Percentiles rank a stretch among this genome's conserved stretches.
These are phyloP conservation scores for Peniophora sp. DNA, from an alignment of 1,284 basidiomycete species.

Conservation along the genomic window DNA sequence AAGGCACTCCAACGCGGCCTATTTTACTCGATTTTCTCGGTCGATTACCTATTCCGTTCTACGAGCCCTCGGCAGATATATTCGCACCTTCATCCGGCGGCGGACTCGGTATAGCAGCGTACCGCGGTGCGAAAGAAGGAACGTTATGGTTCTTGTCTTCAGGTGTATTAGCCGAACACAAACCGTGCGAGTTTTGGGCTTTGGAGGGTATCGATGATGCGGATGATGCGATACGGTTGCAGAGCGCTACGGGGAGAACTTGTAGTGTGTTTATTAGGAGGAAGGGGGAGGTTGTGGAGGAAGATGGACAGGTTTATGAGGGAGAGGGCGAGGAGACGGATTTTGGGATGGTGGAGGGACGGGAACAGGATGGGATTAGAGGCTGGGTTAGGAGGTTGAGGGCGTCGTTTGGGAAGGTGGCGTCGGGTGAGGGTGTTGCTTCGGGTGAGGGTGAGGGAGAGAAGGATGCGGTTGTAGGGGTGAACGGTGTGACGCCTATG, in stretches of 20 bases:
- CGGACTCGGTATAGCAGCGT: slow-evolving; percentile 56
- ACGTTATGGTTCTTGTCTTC: slow-evolving; percentile 62
- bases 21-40: slow-evolving; percentile 45
- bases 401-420: slow-evolving; percentile 45
- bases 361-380: slow-evolving; percentile 56
- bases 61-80: slow-evolving; percentile 40
- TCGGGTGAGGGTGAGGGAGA: slow-evolving; percentile 4
- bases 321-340: slow-evolving; percentile 46
- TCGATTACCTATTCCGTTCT: slow-evolving; percentile 33
- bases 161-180: slow-evolving; percentile 66
- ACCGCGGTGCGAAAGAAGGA: slow-evolving; percentile 60
- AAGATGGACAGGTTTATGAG: too few species aligned
- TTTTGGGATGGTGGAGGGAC: slow-evolving; percentile 64
- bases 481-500: too few species aligned
- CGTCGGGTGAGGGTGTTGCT: slow-evolving; percentile 3
- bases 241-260: slow-evolving; percentile 59
- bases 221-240: slow-evolving; percentile 48
- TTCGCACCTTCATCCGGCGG: slow-evolving; percentile 35
- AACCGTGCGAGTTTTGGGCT: slow-evolving; percentile 70
- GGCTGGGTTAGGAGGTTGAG: slow-evolving; percentile 54
- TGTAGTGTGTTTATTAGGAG: slow-evolving; percentile 38
- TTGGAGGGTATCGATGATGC: slow-evolving; percentile 45
- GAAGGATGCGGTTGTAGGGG: slow-evolving; percentile 6
- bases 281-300: slow-evolving; percentile 15
- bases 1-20: slow-evolving; percentile 43